phyloP scores from a whole-genome alignment of 2,329 filamentous ascomycete genomes.

The Fusarium compactum region DNA sequence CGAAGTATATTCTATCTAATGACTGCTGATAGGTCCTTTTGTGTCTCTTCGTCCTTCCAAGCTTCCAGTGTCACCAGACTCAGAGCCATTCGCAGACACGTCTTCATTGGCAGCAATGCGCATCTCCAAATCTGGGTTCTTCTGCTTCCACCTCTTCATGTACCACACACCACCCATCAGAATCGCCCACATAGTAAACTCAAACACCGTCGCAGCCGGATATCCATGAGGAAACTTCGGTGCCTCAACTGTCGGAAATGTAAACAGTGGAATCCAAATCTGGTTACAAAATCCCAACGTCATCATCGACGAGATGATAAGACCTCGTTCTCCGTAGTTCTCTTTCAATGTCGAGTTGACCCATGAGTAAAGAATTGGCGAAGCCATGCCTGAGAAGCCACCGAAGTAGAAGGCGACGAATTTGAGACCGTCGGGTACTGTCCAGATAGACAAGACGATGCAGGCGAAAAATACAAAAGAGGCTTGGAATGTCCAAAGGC shows the following conservation, averaged over 20 bases:
- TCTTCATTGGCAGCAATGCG: background rate
- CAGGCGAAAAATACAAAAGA: conserved; percentile 10
- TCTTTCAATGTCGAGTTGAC: background rate
- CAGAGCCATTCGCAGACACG: background rate
- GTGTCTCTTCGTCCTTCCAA: background rate
- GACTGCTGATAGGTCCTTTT: background rate
- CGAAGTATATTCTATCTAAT: background rate
- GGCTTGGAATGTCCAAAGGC: conserved; percentile 5
- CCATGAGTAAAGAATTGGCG: background rate
- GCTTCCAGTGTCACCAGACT: background rate
- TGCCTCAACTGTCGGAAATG: background rate
- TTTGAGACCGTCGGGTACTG: background rate
- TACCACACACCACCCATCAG: conserved; percentile 15
- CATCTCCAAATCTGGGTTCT: background rate
- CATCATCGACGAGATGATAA: conserved; percentile 16
- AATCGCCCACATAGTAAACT: conserved; percentile 8
- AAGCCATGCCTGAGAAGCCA: conserved; percentile 12
- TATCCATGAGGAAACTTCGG: background rate
- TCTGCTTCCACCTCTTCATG: background rate
- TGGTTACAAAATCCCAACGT: conserved; percentile 11
- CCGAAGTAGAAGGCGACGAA: conserved; percentile 2
- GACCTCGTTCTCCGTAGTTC: conserved; percentile 1
- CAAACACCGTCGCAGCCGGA: background rate
- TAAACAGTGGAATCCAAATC: conserved; percentile 7
- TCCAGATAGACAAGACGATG: background rate